Evolutionary conservation across 2,329 filamentous ascomycete genomes (phyloP).

Genomic region (Scedosporium boydii): DNA sequence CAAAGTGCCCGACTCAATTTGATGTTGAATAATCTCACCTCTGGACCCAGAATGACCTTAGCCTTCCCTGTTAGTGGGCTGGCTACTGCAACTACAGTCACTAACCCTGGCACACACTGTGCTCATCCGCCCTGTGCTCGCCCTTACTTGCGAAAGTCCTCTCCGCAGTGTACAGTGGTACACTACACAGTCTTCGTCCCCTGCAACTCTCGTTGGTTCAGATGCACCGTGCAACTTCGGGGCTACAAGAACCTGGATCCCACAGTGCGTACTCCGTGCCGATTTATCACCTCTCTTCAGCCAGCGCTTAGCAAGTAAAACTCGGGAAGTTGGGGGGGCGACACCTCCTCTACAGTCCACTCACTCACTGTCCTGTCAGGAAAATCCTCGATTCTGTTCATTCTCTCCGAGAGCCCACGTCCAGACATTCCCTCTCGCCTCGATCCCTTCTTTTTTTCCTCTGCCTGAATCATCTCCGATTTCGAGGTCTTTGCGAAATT

Average conservation of each 20-base stretch:
- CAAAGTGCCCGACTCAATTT: no score
- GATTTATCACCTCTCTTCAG: neutral
- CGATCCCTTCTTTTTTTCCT: neutral
- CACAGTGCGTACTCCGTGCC: neutral
- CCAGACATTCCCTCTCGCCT: neutral
- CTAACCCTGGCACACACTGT: no score
- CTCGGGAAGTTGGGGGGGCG: neutral
- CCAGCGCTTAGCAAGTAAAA: neutral
- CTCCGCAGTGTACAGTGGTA: neutral
- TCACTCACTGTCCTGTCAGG: neutral
- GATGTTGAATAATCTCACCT: no score
- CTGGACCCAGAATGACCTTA: no score
- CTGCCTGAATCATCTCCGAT: neutral
- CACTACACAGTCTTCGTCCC: neutral
- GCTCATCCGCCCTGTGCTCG: no score
- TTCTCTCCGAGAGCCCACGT: neutral
- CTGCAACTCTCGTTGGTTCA: neutral
- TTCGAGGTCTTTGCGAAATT: neutral
- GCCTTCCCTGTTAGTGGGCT: no score
- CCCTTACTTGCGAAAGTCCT: no score
- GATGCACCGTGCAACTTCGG: neutral
- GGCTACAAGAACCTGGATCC: neutral
- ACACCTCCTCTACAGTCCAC: neutral
- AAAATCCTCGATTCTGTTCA: neutral
- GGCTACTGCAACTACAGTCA: no score